Conservation (phyloP, 2,329 filamentous ascomycete species). For the Corinectria fuckeliana region DNA sequence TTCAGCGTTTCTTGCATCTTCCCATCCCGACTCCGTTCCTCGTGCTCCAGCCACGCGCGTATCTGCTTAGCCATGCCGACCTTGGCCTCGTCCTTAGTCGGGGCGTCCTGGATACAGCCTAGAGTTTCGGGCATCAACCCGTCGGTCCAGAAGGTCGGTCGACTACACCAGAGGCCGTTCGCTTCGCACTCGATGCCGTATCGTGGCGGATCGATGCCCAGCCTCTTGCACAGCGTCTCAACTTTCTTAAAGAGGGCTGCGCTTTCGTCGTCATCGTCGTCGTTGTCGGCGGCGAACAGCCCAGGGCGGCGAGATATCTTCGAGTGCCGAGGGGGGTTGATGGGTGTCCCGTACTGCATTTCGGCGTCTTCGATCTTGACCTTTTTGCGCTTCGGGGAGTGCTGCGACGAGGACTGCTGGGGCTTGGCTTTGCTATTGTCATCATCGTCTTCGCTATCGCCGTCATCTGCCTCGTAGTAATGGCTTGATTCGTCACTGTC, state of each 20-base stretch:
- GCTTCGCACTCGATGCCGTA: slow-evolving; percentile 40
- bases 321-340: not conserved
- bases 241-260: slow-evolving; percentile 39
- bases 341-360: slow-evolving; percentile 16
- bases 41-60: slow-evolving; percentile 44
- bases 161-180: slow-evolving; percentile 45
- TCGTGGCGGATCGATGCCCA: slow-evolving; percentile 43
- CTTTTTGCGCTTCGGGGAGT: slow-evolving; percentile 15
- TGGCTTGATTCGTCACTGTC: not conserved
- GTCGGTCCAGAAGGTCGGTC: slow-evolving; percentile 43
- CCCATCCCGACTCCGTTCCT: slow-evolving; percentile 23
- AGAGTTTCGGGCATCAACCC: slow-evolving; percentile 41
- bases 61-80: slow-evolving; percentile 49
- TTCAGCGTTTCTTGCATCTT: not conserved
- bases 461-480: not conserved
- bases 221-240: slow-evolving; percentile 39
- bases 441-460: not conserved
- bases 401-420: slow-evolving; percentile 8
- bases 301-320: no score
- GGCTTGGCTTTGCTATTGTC: not conserved
- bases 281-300: no score
- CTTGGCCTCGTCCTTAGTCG: slow-evolving; percentile 45
- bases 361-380: slow-evolving; percentile 24
- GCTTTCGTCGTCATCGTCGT: slow-evolving; percentile 7
- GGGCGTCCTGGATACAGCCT: slow-evolving; percentile 43